phyloP scores from a whole-genome alignment of 345 rosid species.

The Physaria fendleri region DNA sequence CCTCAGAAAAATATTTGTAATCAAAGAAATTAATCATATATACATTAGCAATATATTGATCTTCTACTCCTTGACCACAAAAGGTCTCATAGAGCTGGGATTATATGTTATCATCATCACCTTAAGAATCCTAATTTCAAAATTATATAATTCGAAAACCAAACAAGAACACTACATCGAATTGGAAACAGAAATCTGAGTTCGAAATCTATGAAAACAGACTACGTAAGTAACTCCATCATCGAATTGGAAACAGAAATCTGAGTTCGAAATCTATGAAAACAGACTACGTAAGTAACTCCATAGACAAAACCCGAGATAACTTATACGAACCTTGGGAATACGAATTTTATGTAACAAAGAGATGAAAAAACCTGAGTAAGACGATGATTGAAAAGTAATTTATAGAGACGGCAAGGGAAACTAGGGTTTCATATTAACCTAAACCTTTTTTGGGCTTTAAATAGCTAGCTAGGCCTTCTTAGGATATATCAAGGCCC shows the following conservation, averaged over 20 bases:
- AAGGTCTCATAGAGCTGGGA: conserved; percentile 37
- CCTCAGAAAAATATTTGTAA: no score
- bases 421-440: neutral
- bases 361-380: neutral
- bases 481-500: neutral
- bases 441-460: neutral
- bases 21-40: no score
- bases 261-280: neutral
- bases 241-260: neutral
- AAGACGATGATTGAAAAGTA: neutral
- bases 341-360: no score
- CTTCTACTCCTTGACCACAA: conserved; percentile 31
- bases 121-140: neutral
- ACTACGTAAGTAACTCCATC: no score
- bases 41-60: no score
- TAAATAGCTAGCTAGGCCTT: neutral
- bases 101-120: conserved; percentile 32
- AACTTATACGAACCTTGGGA: neutral
- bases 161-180: neutral
- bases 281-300: no score
- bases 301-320: no score
- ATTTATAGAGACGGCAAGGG: neutral
- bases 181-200: neutral
- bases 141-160: no score
- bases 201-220: neutral